Evolutionary conservation across 805 yeast species (phyloP), one percentile per base, ranked within the genome.

Genomic region (Metschnikowia bowlesiae): DNA sequence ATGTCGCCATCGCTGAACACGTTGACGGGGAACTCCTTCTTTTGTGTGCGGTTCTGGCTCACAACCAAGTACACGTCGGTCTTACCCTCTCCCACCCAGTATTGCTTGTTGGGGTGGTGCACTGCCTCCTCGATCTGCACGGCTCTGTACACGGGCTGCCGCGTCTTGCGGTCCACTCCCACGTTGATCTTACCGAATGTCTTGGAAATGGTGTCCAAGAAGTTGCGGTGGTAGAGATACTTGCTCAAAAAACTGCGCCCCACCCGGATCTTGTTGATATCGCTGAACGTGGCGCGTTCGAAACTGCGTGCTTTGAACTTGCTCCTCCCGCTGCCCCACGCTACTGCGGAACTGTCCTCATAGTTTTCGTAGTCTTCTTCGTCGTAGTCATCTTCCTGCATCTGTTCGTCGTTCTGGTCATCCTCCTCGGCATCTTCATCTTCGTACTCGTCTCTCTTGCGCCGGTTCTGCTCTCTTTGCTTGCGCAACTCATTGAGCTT

Each of bases 181-280:
- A 94, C 80, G 64, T 89, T 90, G 49, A 94, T 83, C 57, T 91
- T 80, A 34, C 91, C 96, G 64, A 76, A 89, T 45, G 95, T 83
- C 18, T 89, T 95, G 16, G 79, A 74, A 13, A 89, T 79, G 0
- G 79, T 78, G 16, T 80, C 82, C 42, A 79, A 82, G 65, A 95
- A 91, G 33, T 83, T 90, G 10, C 94, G 91, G 67, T 90, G 84
- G 65, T 83, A 90, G 62, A 91, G 82, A 63, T 75, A 89, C 64
- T 85, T 86, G 37, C 84, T 80, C 40, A 90, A 79, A 57, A 83
- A 79, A 7, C 88, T 73, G 64, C 96, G 83, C 14, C 97, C 96
- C 41, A 92, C 79, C 52, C 85, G 78, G 30, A 89, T 74, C 44
- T 79, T 79, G 65, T 89, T 90, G 48, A 90, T 72, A 62, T 89